Percentiles rank a stretch among this genome's conserved stretches.
phyloP scores from a whole-genome alignment of 2,329 filamentous ascomycete genomes.

The Xylariaceae sp. region DNA sequence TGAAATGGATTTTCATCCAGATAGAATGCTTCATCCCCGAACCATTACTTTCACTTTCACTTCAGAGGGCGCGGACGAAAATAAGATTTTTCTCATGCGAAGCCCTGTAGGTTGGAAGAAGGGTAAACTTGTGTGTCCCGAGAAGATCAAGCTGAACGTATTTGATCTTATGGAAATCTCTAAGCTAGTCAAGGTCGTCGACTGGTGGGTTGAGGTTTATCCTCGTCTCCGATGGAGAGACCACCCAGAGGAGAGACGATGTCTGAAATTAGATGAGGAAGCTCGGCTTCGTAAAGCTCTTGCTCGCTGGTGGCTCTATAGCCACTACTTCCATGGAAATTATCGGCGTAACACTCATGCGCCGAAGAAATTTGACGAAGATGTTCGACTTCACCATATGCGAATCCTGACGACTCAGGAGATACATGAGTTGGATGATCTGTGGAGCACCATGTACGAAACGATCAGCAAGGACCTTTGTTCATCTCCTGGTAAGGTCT shows the following conservation, averaged over 20 bases:
- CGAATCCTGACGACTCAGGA: slow-evolving; percentile 37
- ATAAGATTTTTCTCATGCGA: slow-evolving; percentile 27
- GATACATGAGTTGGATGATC: slow-evolving; percentile 37
- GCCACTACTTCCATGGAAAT: slow-evolving; percentile 57
- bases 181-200: slow-evolving; percentile 42
- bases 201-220: slow-evolving; percentile 48
- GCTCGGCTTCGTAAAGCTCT: slow-evolving; percentile 56
- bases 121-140: slow-evolving; percentile 31
- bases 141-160: slow-evolving; percentile 33
- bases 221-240: slow-evolving; percentile 54
- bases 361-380: slow-evolving; percentile 31
- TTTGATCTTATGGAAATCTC: slow-evolving; percentile 40
- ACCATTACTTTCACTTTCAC: slow-evolving; percentile 31
- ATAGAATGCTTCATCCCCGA: slow-evolving; percentile 36
- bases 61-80: slow-evolving; percentile 15
- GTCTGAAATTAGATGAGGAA: slow-evolving; percentile 50
- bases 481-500: slow-evolving; percentile 35
- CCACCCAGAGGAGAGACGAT: slow-evolving; percentile 51
- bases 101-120: slow-evolving; percentile 27
- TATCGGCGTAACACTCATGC: slow-evolving; percentile 37
- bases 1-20: slow-evolving; percentile 33
- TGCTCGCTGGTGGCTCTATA: slow-evolving; percentile 61
- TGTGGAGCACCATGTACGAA: slow-evolving; percentile 33
- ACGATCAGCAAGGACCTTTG: slow-evolving; percentile 40
- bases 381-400: slow-evolving; percentile 37